Evolutionary conservation across 2,329 filamentous ascomycete species (phyloP), one percentile per base, ranked within the genome.

Genomic region (Aspergillus intermedius): DNA sequence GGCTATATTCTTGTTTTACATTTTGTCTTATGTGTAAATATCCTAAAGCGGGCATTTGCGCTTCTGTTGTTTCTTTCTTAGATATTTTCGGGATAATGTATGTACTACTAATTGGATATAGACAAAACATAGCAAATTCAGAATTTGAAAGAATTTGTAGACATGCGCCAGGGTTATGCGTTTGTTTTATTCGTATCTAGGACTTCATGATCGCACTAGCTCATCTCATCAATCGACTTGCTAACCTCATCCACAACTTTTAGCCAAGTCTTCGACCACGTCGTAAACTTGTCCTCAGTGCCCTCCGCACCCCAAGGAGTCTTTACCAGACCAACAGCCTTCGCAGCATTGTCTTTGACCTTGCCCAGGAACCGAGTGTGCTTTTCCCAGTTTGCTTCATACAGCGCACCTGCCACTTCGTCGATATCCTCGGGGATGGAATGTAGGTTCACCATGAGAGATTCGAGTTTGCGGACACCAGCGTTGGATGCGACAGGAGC

Each of bases 261-360:
- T 34, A 66, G 50, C 77, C 78, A 82, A 45, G 77, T 80, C 44
- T 72, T 74, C n/a, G 78, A 81, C 90, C 90, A 95, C 13, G 79
- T 74, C 0, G 83, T 86, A 61, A 94, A 95, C 59, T 86, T 87
- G 60, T 95, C 90, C 43, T 84, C 76, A 0, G 78, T 75, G 1
- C 72, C 67, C 0, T 74, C 74, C 40, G 86, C 68, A 10, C 84
- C 80, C 71, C 94, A 95, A 51, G 94, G 88, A 0, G 81, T 77
- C 45, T 74, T 77, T 0, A 86, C 86, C 7, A 91, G 66, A 32
- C 89, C 83, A 35, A 88, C 85, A 17, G 88, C 84, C 13, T 75
- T 73, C 44, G 87, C 77, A 0, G 87, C 84, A 15, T 57, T 60
- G 10, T 58, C 56, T 34, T 63, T 65, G 4, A 63, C 60, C 47